These are phyloP conservation scores for Penicillium griseofulvum DNA, from an alignment of 2,329 filamentous ascomycete species.

Conservation along the genomic window DNA sequence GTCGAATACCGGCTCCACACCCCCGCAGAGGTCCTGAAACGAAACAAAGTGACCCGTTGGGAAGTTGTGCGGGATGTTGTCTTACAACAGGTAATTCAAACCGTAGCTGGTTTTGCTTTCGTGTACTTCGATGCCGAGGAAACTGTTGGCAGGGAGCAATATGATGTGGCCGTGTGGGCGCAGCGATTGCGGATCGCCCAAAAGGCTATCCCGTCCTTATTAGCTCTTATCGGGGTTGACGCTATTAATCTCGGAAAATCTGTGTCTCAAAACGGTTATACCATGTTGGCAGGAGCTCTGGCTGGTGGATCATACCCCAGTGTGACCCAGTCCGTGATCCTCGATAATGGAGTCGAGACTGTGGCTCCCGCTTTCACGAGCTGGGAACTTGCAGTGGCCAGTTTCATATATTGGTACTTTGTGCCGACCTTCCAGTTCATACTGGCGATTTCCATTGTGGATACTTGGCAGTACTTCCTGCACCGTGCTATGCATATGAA, in stretches of 20 bases:
- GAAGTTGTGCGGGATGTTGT: constrained; percentile 89
- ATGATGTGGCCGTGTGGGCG: constrained; percentile 88
- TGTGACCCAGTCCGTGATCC: constrained; percentile 59
- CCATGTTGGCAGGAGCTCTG: constrained; percentile 70
- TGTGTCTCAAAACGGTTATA: constrained; percentile 63
- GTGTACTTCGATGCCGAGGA: constrained; percentile 71
- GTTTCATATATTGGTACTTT: constrained; percentile 72
- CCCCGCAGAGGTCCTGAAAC: constrained; percentile 80
- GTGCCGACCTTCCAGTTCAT: constrained; percentile 77
- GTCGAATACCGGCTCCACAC: constrained; percentile 93
- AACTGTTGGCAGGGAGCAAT: constrained; percentile 72
- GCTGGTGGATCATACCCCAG: constrained; percentile 79
- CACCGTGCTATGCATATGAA: constrained; percentile 97
- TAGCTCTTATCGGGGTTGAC: constrained; percentile 74
- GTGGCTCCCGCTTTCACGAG: constrained; percentile 69
- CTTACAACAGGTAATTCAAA: constrained; percentile 87
- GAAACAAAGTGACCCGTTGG: constrained; percentile 80
- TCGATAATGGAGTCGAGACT: constrained; percentile 48
- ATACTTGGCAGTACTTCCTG: constrained; percentile 98
- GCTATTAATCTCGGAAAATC: constrained; percentile 72
- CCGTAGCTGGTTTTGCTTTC: constrained; percentile 65
- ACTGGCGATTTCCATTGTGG: constrained; percentile 71
- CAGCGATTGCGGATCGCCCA: constrained; percentile 76
- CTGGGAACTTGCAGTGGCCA: constrained; percentile 77
- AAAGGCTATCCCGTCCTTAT: constrained; percentile 68